A percentile compares a stretch with the other conserved stretches of the same genome.
Evolutionary conservation across 352 stramenopile genomes (phyloP).

Genomic region (Blastocystis sp.): DNA sequence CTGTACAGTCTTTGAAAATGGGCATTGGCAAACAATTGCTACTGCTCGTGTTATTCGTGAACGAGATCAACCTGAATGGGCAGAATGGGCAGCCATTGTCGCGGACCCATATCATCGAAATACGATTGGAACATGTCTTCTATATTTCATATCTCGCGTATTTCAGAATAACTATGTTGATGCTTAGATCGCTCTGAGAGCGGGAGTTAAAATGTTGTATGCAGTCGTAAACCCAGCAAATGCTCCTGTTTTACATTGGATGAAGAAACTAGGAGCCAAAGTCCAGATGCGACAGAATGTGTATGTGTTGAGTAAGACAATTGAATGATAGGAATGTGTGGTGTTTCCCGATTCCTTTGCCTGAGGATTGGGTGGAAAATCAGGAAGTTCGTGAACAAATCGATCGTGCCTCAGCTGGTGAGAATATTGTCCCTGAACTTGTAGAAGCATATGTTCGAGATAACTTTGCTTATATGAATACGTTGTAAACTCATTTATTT

Average conservation of each 20-base stretch:
- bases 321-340: conserved; percentile 49
- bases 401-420: neutral
- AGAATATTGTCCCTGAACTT: neutral
- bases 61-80: conserved; percentile 25
- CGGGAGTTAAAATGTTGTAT: conserved; percentile 39
- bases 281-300: conserved; percentile 34
- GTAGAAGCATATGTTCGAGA: neutral
- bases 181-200: conserved; percentile 6
- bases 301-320: neutral
- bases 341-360: conserved; percentile 56
- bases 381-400: conserved; percentile 23
- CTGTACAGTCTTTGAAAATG: conserved; percentile 39
- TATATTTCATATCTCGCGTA: conserved; percentile 56
- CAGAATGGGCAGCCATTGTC: conserved; percentile 59
- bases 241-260: conserved; percentile 58
- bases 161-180: neutral
- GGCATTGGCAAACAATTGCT: conserved; percentile 37
- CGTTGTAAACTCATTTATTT: conserved; percentile 26
- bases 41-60: conserved; percentile 54
- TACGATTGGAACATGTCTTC: conserved; percentile 51
- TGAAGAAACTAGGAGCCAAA: conserved; percentile 56
- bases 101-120: conserved; percentile 59
- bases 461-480: conserved; percentile 1
- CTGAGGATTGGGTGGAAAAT: conserved; percentile 18
- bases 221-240: conserved; percentile 58